These are phyloP conservation scores for Rutstroemia sp. DNA, from an alignment of 2,329 filamentous ascomycete genomes.

Conservation along the genomic window DNA sequence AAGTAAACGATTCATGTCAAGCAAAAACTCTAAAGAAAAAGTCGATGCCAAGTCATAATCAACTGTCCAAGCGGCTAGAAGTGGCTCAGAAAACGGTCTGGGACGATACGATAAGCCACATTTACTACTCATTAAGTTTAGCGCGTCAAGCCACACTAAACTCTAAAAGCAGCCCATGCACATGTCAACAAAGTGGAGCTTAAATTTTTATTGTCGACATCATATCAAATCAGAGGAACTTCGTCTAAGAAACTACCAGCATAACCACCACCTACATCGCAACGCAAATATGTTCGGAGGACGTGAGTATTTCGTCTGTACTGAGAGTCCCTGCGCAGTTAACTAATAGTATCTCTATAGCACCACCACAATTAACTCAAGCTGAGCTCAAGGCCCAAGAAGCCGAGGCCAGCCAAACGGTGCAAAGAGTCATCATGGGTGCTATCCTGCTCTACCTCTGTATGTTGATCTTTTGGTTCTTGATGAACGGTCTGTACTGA, in stretches of 20 bases:
- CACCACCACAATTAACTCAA: constrained; percentile 59
- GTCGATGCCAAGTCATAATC: too few species aligned
- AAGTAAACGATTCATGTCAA: too few species aligned
- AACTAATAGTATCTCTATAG: constrained; percentile 24
- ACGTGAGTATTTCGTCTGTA: constrained; percentile 38
- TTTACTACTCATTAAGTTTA: neutral
- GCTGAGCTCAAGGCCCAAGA: constrained; percentile 67
- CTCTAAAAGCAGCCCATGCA: neutral
- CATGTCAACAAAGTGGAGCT: neutral
- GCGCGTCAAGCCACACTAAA: neutral
- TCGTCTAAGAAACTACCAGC: neutral
- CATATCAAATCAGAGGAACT: neutral
- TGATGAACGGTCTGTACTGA: constrained; percentile 3
- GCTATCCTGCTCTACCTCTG: constrained; percentile 69
- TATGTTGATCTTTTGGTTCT: constrained; percentile 38
- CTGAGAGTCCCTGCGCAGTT: neutral
- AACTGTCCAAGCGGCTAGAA: too few species aligned
- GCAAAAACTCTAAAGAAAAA: too few species aligned
- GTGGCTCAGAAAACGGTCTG: too few species aligned
- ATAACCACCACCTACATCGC: constrained; percentile 3
- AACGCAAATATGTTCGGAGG: constrained; percentile 52
- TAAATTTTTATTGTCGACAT: neutral
- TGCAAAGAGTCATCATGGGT: constrained; percentile 59
- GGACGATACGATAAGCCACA: neutral
- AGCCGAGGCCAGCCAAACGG: constrained; percentile 56